Base-by-base conservation (phyloP, 2,329 filamentous ascomycete genomes). In the Lachnellula subtilissima region DNA sequence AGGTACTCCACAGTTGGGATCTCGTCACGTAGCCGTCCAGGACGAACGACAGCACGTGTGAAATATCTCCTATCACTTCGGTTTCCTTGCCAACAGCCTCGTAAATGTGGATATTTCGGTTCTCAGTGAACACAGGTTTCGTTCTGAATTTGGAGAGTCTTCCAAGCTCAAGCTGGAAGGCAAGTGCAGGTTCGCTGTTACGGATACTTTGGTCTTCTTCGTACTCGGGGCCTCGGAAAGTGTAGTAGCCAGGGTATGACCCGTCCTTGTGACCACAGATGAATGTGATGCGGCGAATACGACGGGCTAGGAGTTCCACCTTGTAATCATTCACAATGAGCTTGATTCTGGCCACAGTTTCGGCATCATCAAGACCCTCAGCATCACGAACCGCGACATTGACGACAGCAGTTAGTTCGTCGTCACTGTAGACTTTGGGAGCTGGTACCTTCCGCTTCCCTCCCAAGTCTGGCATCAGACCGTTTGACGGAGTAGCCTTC, bases 61-160 rank as follows among this genome's bases (percentile, higher is more conserved):
- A 99, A 99, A 83, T 97, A 99, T 65, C 94, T 88, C 84, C 97
- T 97, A 75, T 99, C 94, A 55, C 89, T 92, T 97, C 92, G 40
- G 92, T 88, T 50, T 89, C 89, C 80, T 97, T 99, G 70, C 94
- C 94, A 67, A 96, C 79, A 64, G 90, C 94, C 79, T 97, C 92
- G 75, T 97, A 99, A 58, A 99, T 92, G 78, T 99, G 94, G 63
- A 99, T 97, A 76, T 96, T 97, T 71, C 95, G 89, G 80, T 99
- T 99, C 76, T 97, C 92, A 0, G 94, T 97, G 77, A 99, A 99
- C 51, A 99, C 91, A 2, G 94, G 93, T 78, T 92, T 95, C 76
- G 97, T 96, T 77, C 91, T 87, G 84, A 99, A 99, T 78, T 97
- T 97, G 69, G 88, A 89, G 32, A 99, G 84, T 73, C 94, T 89